phyloP scores from a whole-genome alignment of 768 basidiomycete species.

The Coprinellus micaceus region DNA sequence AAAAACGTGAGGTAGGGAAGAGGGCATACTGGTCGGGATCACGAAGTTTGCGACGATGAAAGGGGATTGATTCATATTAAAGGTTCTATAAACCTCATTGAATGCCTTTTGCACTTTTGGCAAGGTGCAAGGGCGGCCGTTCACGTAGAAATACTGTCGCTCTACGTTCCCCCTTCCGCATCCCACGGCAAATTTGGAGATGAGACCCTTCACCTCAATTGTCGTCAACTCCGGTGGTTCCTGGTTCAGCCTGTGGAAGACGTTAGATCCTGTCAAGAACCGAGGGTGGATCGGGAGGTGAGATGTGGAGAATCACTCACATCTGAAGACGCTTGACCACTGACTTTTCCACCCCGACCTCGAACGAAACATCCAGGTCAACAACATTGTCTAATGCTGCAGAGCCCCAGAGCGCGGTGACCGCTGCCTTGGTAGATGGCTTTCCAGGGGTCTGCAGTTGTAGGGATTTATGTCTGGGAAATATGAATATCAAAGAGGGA shows the following conservation, averaged over 20 bases:
- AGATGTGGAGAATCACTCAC: too few species aligned
- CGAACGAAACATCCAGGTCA: constrained; percentile 66
- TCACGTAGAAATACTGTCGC: constrained; percentile 90
- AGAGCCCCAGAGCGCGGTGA: constrained; percentile 79
- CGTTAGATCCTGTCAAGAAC: too few species aligned
- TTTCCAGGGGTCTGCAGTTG: constrained; percentile 75
- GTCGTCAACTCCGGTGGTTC: constrained; percentile 23
- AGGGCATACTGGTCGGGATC: constrained; percentile 66
- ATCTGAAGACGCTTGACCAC: constrained; percentile 35
- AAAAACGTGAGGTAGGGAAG: not conserved
- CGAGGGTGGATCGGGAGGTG: too few species aligned
- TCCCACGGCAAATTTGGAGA: constrained; percentile 77
- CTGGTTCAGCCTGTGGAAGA: constrained; percentile 18
- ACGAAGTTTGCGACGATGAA: constrained; percentile 82
- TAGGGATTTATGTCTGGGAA: constrained; percentile 52
- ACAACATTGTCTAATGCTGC: constrained; percentile 74
- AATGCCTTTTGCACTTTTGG: constrained; percentile 82
- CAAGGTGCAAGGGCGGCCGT: constrained; percentile 83
- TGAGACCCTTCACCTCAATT: constrained; percentile 68
- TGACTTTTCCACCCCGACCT: constrained; percentile 63
- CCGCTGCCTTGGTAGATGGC: constrained; percentile 56
- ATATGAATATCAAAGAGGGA: not conserved
- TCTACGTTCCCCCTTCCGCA: constrained; percentile 77
- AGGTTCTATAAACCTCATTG: constrained; percentile 89
- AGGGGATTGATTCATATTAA: constrained; percentile 68